Conservation (phyloP, 208 protist genomes). For the Crithidia expoeki region DNA sequence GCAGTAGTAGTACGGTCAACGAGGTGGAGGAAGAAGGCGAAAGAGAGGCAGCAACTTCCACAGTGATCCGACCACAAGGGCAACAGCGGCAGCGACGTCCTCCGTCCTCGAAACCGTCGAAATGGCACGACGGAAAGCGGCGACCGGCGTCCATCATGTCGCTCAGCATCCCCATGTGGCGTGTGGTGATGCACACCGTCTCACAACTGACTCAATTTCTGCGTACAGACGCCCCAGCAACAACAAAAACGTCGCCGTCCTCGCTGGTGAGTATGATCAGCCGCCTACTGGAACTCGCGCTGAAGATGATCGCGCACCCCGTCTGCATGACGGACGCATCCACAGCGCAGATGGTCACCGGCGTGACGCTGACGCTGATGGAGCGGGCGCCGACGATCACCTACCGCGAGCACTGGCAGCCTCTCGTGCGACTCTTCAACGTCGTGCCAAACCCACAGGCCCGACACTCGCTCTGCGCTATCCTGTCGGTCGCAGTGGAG, state of each 20-base stretch:
- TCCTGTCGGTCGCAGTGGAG: slow-evolving; percentile 35
- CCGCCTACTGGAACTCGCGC: slow-evolving; percentile 76
- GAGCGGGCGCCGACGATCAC: slow-evolving; percentile 46
- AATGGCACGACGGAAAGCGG: slow-evolving; percentile 9
- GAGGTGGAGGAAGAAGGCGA: slow-evolving; percentile 9
- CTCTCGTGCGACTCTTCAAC: slow-evolving; percentile 81
- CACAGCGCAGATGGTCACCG: slow-evolving; percentile 49
- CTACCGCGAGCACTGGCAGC: slow-evolving; percentile 55
- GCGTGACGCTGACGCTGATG: slow-evolving; percentile 30
- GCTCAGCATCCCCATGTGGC: slow-evolving; percentile 85
- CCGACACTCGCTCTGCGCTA: slow-evolving; percentile 59
- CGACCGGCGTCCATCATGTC: slow-evolving; percentile 55
- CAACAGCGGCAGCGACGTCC: background rate
- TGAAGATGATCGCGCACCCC: slow-evolving; percentile 82
- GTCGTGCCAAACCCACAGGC: slow-evolving; percentile 73
- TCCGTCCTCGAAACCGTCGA: background rate
- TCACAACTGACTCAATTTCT: slow-evolving; percentile 49
- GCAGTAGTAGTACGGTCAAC: background rate
- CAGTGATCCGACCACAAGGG: too few species aligned
- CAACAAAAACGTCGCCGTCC: background rate
- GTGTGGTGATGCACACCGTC: slow-evolving; percentile 84
- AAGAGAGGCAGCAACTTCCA: background rate
- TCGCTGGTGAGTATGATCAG: slow-evolving; percentile 52
- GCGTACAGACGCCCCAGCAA: slow-evolving; percentile 1
- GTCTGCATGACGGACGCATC: slow-evolving; percentile 64